Percentiles rank a stretch among this genome's conserved stretches.
Conservation (phyloP, 2,329 filamentous ascomycete species). For the Mycocentrospora acerina region DNA sequence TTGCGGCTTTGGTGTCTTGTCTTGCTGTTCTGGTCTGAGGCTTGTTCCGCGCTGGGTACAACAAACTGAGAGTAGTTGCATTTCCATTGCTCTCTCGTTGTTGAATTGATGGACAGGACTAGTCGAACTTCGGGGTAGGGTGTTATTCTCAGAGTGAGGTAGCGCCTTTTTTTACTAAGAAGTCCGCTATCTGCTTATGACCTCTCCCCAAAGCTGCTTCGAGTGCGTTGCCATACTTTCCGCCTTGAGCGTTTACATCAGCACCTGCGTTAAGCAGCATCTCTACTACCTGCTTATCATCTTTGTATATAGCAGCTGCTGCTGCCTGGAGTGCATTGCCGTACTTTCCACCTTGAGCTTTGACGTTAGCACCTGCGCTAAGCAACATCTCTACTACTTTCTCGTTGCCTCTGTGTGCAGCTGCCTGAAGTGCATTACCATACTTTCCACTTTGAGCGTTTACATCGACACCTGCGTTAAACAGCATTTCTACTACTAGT, state of each 20-base stretch:
- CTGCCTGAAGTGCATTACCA: conserved; percentile 2
- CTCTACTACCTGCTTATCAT: background rate
- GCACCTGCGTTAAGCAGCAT: background rate
- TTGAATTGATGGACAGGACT: no score
- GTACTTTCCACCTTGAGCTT: conserved; percentile 2
- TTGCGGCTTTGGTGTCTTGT: no score
- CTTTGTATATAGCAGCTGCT: background rate
- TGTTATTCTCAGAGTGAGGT: no score
- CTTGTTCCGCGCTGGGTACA: no score
- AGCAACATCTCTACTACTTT: conserved; percentile 2
- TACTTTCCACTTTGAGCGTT: background rate
- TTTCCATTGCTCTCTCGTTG: no score
- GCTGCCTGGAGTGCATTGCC: no score
- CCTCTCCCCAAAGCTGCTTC: no score
- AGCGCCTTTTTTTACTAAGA: no score
- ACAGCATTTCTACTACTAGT: conserved; percentile 1
- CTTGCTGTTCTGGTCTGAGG: no score
- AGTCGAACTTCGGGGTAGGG: no score
- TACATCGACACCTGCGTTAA: background rate
- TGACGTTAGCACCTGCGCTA: background rate
- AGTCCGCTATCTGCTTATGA: no score
- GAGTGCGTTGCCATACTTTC: background rate
- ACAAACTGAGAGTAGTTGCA: no score
- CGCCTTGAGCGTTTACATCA: background rate
- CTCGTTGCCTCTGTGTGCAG: background rate